Conservation (phyloP, 1,284 basidiomycete genomes). For the Tilletia indica region DNA sequence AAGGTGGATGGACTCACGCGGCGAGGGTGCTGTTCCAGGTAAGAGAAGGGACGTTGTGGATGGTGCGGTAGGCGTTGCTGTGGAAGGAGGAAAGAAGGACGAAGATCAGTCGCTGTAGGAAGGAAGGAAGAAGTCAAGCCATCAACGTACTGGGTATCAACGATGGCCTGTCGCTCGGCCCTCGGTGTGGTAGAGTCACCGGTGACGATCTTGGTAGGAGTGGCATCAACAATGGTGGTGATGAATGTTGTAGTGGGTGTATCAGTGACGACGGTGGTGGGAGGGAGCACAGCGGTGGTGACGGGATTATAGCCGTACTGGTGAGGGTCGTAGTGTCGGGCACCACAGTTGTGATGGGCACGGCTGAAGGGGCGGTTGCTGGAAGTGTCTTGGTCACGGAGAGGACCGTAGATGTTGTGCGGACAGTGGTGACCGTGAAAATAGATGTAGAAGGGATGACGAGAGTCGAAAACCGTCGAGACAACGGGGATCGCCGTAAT, state of each 20-base stretch:
- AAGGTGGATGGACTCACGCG: not conserved
- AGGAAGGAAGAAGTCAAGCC: not conserved
- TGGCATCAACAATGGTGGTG: not conserved
- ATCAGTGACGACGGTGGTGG: too few species aligned
- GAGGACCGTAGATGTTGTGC: too few species aligned
- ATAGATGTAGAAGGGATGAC: too few species aligned
- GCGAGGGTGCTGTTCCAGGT: too few species aligned
- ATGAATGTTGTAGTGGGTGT: too few species aligned
- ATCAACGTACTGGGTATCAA: not conserved
- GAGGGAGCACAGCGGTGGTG: not conserved
- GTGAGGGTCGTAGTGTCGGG: not conserved
- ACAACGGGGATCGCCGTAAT: not conserved
- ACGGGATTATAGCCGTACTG: not conserved
- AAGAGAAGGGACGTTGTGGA: too few species aligned
- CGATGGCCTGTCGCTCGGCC: conserved; percentile 1
- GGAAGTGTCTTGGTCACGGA: too few species aligned
- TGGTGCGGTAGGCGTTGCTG: too few species aligned
- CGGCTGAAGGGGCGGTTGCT: too few species aligned
- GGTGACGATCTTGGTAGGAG: not conserved
- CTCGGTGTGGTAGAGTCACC: not conserved
- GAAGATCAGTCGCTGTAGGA: too few species aligned
- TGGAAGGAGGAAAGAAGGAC: not conserved
- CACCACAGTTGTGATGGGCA: too few species aligned
- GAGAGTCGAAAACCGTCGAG: not conserved
- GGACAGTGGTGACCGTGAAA: too few species aligned